phyloP scores from a whole-genome alignment of 2,329 filamentous ascomycete species.

The Aureobasidium sp. region DNA sequence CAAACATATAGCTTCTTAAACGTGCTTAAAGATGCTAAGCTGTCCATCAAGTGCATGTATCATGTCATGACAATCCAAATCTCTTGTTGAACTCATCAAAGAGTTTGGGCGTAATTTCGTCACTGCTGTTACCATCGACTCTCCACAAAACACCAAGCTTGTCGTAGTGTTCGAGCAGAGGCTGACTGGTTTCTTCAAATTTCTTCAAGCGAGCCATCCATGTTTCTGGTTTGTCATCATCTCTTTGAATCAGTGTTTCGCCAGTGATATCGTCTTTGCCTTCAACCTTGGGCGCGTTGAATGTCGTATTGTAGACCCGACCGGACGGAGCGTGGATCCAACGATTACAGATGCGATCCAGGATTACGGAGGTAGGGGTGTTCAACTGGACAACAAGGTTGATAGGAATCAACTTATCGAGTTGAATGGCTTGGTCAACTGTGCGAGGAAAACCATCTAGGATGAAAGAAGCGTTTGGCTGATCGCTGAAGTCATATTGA shows the following conservation, averaged over 20 bases:
- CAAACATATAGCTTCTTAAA: neutral
- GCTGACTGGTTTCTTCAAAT: conserved; percentile 81
- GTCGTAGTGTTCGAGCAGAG: conserved; percentile 83
- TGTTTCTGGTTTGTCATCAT: conserved; percentile 80
- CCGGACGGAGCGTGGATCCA: conserved; percentile 93
- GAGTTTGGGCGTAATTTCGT: conserved; percentile 91
- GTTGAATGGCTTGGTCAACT: conserved; percentile 65
- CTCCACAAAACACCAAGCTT: conserved; percentile 77
- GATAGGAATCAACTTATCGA: conserved; percentile 82
- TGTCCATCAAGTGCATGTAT: neutral
- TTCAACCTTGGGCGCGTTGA: conserved; percentile 73
- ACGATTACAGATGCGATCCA: conserved; percentile 81
- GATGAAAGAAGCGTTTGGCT: conserved; percentile 79
- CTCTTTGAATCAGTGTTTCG: conserved; percentile 71
- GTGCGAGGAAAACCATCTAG: conserved; percentile 95
- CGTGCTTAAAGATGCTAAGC: neutral
- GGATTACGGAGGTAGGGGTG: conserved; percentile 78
- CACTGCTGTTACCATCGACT: conserved; percentile 80
- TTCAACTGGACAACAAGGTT: conserved; percentile 85
- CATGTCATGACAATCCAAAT: conserved; percentile 44
- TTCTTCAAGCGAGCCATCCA: conserved; percentile 74
- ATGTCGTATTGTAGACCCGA: conserved; percentile 89
- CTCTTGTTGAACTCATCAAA: conserved; percentile 72
- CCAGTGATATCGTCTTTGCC: conserved; percentile 89
- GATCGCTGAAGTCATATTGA: conserved; percentile 50